These are phyloP conservation scores for Neurospora pannonica DNA, from an alignment of 495 filamentous ascomycete genomes.

Conservation along the genomic window DNA sequence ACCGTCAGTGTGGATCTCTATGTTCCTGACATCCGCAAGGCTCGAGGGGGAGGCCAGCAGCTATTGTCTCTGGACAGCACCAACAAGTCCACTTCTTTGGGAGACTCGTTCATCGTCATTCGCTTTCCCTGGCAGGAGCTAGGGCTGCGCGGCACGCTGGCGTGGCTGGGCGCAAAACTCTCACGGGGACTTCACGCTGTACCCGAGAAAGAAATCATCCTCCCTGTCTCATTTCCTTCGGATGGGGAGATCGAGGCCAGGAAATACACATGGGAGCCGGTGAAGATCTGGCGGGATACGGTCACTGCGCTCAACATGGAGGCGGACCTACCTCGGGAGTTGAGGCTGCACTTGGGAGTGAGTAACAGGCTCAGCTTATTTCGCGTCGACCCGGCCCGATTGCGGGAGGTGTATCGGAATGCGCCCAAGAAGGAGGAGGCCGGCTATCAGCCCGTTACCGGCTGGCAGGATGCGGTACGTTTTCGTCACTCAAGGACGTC, in stretches of 20 bases:
- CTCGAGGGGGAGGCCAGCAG: constrained; percentile 12
- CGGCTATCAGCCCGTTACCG: constrained; percentile 67
- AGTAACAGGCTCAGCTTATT: constrained; percentile 61
- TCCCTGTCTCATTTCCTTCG: constrained; percentile 58
- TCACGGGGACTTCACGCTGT: constrained; percentile 29
- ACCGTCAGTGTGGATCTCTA: constrained; percentile 70
- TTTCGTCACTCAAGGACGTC: background rate
- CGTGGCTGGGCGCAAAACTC: constrained; percentile 34
- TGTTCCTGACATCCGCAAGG: constrained; percentile 57
- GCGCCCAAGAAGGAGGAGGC: constrained; percentile 59
- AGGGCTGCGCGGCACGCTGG: constrained; percentile 32
- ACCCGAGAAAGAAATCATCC: constrained; percentile 45
- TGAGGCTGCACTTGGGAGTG: constrained; percentile 53
- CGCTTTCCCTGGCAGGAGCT: constrained; percentile 48
- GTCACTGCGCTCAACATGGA: constrained; percentile 53
- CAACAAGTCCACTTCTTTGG: constrained; percentile 21
- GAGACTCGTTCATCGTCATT: constrained; percentile 46
- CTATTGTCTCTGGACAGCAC: constrained; percentile 11
- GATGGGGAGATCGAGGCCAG: constrained; percentile 38
- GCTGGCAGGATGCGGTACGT: constrained; percentile 74
- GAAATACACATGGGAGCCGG: constrained; percentile 49
- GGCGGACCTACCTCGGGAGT: constrained; percentile 36
- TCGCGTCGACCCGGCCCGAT: constrained; percentile 50
- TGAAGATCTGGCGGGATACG: constrained; percentile 74
- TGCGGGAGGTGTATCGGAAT: constrained; percentile 63